Conservation (phyloP, 73 alveolate genomes). For the Symbiodinium natans region DNA sequence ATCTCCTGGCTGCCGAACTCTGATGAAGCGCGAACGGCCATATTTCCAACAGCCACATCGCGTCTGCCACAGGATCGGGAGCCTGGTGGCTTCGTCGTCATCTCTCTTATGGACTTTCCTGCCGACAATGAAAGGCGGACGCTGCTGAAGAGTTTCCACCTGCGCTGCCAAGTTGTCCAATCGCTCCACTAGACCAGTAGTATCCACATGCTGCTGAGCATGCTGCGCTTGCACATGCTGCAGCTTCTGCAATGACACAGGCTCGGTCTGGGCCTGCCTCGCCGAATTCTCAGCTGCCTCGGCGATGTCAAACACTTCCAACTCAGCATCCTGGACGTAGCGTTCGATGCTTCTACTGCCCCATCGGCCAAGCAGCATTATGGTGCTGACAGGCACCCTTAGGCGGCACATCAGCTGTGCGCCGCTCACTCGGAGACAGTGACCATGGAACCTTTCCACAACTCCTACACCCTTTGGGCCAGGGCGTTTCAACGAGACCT, state of each 20-base stretch:
- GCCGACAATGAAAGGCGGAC: background rate
- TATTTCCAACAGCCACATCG: background rate
- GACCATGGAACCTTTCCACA: background rate
- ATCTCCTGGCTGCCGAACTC: background rate
- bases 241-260: background rate
- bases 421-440: background rate
- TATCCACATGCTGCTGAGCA: background rate
- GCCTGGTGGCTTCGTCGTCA: background rate
- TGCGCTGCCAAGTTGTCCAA: background rate
- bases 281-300: background rate
- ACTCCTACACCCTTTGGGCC: background rate
- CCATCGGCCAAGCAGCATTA: constrained; percentile 34
- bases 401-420: background rate
- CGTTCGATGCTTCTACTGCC: background rate
- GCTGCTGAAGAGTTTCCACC: background rate
- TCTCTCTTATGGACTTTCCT: background rate
- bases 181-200: too few relatives aligned
- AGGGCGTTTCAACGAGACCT: background rate
- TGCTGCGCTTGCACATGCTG: background rate
- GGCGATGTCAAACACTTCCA: background rate
- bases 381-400: background rate
- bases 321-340: constrained; percentile 19
- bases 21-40: background rate
- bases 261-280: too few relatives aligned
- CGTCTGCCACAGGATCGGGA: background rate